Evolutionary conservation across 1,284 basidiomycete species (phyloP).

Genomic region (Boletus calvinii): DNA sequence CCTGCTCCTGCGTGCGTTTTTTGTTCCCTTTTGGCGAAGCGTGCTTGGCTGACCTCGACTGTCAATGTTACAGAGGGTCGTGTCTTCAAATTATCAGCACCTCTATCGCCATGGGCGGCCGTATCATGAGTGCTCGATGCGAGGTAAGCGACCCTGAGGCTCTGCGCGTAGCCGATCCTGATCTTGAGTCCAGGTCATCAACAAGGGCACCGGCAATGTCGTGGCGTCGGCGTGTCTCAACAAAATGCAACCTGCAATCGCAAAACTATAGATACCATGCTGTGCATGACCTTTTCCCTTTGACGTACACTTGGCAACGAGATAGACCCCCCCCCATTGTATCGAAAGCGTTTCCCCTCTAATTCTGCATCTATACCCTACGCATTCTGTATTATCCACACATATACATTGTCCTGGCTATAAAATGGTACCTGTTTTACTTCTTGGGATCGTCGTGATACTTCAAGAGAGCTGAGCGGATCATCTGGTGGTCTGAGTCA

Average conservation of each 20-base stretch:
- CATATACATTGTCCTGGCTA: slow-evolving; percentile 5
- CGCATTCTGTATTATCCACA: slow-evolving; percentile 24
- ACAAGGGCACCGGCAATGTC: slow-evolving; percentile 52
- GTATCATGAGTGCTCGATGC: slow-evolving; percentile 67
- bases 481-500: no score
- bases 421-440: slow-evolving; percentile 2
- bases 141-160: slow-evolving; percentile 41
- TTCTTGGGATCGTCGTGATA: slow-evolving; percentile 9
- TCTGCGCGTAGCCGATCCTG: slow-evolving; percentile 27
- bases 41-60: slow-evolving; percentile 1
- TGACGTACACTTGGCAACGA: slow-evolving; percentile 14
- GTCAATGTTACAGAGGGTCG: slow-evolving; percentile 45
- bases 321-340: slow-evolving; percentile 22
- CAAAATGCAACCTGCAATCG: slow-evolving; percentile 60
- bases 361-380: slow-evolving; percentile 24
- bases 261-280: slow-evolving; percentile 35
- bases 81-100: slow-evolving; percentile 57
- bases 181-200: slow-evolving; percentile 45
- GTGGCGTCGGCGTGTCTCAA: slow-evolving; percentile 63
- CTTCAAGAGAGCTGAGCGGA: background rate
- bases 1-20: slow-evolving; percentile 56
- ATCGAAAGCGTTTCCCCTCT: slow-evolving; percentile 17
- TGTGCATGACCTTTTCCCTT: slow-evolving; percentile 1
- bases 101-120: slow-evolving; percentile 61
- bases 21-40: slow-evolving; percentile 1